Conservation (phyloP, 2,329 filamentous ascomycete species). For the Colletotrichum somersetense region DNA sequence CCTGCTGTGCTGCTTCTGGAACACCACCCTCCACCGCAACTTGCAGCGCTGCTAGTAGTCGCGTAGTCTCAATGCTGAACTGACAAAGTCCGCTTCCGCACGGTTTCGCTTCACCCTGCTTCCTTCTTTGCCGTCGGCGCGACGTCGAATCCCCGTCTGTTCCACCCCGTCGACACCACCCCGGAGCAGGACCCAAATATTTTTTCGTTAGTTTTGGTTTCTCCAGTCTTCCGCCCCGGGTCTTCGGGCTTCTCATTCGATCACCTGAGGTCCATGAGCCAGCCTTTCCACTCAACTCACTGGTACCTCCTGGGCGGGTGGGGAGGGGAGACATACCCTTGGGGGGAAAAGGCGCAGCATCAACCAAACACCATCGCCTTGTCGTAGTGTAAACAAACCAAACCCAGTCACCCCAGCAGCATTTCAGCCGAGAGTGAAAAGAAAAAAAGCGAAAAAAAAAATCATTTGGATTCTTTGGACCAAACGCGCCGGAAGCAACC, state of each 20-base stretch:
- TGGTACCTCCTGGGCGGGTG: conserved; percentile 13
- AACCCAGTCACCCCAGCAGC: conserved; percentile 9
- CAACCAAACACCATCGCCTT: conserved; percentile 28
- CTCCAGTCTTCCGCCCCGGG: conserved; percentile 18
- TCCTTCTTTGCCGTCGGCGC: conserved; percentile 30
- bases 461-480: conserved; percentile 15
- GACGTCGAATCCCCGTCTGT: conserved; percentile 38
- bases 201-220: conserved; percentile 33
- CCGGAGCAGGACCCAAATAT: conserved; percentile 33
- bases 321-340: conserved; percentile 11
- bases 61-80: no score
- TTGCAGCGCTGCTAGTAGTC: not conserved
- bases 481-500: conserved; percentile 35
- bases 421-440: not conserved
- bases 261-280: conserved; percentile 32
- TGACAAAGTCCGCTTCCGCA: conserved; percentile 15
- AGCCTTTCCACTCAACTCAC: conserved; percentile 34
- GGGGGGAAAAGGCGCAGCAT: conserved; percentile 37
- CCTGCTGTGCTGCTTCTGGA: conserved; percentile 12
- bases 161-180: conserved; percentile 31
- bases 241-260: conserved; percentile 36
- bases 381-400: conserved; percentile 36
- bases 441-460: not conserved
- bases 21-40: conserved; percentile 22
- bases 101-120: conserved; percentile 31